Evolutionary conservation across 148 eudicot genomes (phyloP).

Genomic region (Heliamphora exappendiculata): DNA sequence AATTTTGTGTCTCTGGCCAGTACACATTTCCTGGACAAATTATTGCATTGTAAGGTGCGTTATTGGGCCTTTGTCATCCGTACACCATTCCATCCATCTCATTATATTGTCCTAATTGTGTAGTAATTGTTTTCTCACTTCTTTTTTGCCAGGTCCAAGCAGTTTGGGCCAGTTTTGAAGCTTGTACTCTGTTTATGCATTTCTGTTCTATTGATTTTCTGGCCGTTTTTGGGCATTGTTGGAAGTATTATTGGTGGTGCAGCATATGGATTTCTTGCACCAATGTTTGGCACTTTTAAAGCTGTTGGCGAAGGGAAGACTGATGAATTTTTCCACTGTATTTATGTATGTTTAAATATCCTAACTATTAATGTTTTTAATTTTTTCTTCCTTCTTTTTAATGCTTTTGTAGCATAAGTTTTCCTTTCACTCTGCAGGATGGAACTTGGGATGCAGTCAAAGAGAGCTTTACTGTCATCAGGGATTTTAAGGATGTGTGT

Average conservation of each 20-base stretch:
- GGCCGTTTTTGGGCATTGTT: constrained; percentile 58
- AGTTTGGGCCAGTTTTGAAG: constrained; percentile 79
- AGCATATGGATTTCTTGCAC: constrained; percentile 77
- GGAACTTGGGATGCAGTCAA: constrained; percentile 71
- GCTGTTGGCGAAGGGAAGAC: constrained; percentile 84
- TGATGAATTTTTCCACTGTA: constrained; percentile 50
- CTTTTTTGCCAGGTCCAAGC: constrained; percentile 53
- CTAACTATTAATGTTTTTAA: not conserved
- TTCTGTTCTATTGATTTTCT: constrained; percentile 37
- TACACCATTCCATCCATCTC: not conserved
- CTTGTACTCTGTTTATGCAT: constrained; percentile 48
- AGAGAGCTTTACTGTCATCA: constrained; percentile 49
- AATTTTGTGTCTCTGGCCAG: constrained; percentile 85
- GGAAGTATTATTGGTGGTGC: constrained; percentile 60
- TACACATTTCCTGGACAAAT: constrained; percentile 60
- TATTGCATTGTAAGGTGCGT: constrained; percentile 59
- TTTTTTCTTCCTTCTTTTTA: not conserved
- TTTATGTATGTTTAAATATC: constrained; percentile 42
- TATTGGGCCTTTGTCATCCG: not conserved
- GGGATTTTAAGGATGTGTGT: constrained; percentile 75
- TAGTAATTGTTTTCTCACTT: constrained; percentile 4
- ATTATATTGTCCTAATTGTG: not conserved
- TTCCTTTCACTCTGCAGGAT: constrained; percentile 45
- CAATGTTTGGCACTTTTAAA: constrained; percentile 76
- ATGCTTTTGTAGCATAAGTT: constrained; percentile 4